Evolutionary conservation across 257 asterid genomes (phyloP).

Genomic region (Catharanthus roseus): DNA sequence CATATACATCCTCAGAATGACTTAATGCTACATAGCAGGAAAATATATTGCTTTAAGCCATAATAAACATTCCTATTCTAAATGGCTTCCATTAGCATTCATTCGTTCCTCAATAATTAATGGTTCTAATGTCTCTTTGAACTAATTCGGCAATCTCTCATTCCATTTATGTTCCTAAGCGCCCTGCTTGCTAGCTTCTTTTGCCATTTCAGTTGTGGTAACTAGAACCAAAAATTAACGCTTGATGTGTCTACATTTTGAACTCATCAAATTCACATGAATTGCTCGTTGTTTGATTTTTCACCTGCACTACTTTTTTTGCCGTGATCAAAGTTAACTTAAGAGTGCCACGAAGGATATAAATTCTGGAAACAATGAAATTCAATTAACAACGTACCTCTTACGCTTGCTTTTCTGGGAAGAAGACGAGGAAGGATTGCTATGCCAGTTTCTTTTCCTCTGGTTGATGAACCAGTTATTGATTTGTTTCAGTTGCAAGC

Average conservation of each 20-base stretch:
- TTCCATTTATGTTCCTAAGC: no score
- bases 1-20: constrained; percentile 10
- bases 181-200: background rate
- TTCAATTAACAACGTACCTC: constrained; percentile 41
- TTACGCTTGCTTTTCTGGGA: constrained; percentile 86
- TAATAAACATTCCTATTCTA: no score
- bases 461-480: constrained; percentile 98
- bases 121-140: background rate
- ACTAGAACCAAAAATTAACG: background rate
- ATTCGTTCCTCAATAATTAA: background rate
- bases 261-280: constrained; percentile 17
- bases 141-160: background rate
- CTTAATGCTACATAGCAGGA: constrained; percentile 9
- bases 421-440: constrained; percentile 74
- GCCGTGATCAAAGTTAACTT: constrained; percentile 2
- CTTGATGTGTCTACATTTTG: background rate
- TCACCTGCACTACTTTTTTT: constrained; percentile 31
- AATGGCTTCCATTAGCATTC: background rate
- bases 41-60: no score
- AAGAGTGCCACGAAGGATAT: background rate
- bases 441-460: constrained; percentile 93
- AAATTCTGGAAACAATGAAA: background rate
- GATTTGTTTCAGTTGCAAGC: constrained; percentile 82
- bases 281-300: constrained; percentile 26
- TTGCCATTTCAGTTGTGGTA: background rate